Evolutionary conservation across 2,329 filamentous ascomycete species (phyloP), one percentile per base, ranked within the genome.

Genomic region (Leptosphaerulina australis): DNA sequence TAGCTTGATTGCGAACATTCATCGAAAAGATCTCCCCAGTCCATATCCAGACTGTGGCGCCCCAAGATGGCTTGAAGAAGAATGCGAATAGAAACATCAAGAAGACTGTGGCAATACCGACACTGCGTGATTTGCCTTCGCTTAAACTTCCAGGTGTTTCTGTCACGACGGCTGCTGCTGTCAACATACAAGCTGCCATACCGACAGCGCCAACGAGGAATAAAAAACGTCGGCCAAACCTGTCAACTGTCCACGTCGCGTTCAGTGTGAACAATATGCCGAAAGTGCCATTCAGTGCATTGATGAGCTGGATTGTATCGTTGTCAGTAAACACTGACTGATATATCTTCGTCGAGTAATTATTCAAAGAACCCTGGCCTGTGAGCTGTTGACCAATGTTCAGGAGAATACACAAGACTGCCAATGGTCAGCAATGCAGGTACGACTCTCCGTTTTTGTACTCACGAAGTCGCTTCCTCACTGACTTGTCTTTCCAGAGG

Each of bases 241-340:
- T 79, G 67, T 88, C 85, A 24, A 86, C 83, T 4, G 84, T 86
- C 84, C 85, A 88, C 31, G 84, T 79, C 6, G 85, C 85, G 56
- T 87, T 88, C 35, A 87, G 75, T 0, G 85, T 88, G 70, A 88
- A 88, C 6, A 88, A 49, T 55, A 88, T 88, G 43, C 83, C 84
- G 55, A 83, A 85, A 7, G 85, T 88, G 31, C 83, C 84, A 65
- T 88, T 88, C 40, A 88, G 76, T 5, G 85, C 85, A 67, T 88
- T 88, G 76, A 88, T 88, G 33, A 88, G 76, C 55, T 83, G 83
- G 65, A 88, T 87, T 12, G 79, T 72, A 48, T 67, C 71, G 9
- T 44, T 44, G 31, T 71, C 77, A 24, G 30, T 44, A 75, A 84
- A 88, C 15, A 88, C 79, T 61, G 85, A 83, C 72, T 86, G 81